These are phyloP conservation scores for Picochlorum sp. DNA, from an alignment of 139 green algal genomes.

Conservation along the genomic window DNA sequence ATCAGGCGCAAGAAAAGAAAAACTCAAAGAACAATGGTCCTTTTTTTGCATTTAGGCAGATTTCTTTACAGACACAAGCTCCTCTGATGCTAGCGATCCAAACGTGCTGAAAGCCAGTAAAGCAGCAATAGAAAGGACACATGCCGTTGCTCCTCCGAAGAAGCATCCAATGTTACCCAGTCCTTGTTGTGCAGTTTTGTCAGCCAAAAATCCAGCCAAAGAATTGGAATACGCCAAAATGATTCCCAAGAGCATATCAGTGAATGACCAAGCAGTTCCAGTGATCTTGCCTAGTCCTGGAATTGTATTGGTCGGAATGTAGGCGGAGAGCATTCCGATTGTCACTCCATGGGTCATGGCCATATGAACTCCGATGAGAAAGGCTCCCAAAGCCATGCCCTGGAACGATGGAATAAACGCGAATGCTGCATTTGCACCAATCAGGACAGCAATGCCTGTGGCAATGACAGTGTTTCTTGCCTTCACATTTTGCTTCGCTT, in stretches of 20 bases:
- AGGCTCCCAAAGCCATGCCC: constrained; percentile 55
- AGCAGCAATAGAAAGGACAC: constrained; percentile 26
- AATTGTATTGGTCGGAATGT: constrained; percentile 46
- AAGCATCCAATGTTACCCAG: constrained; percentile 68
- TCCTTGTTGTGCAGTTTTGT: constrained; percentile 30
- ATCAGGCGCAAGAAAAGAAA: no score
- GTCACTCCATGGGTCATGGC: constrained; percentile 70
- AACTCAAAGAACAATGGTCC: neutral
- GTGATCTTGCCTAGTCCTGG: constrained; percentile 54
- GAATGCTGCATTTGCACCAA: constrained; percentile 46
- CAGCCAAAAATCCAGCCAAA: constrained; percentile 52
- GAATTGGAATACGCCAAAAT: constrained; percentile 55
- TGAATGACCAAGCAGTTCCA: constrained; percentile 72
- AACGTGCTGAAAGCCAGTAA: constrained; percentile 47
- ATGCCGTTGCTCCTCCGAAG: constrained; percentile 42
- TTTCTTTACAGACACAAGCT: constrained; percentile 8
- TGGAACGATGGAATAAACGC: constrained; percentile 9
- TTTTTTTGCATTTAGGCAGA: neutral
- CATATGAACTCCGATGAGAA: constrained; percentile 69
- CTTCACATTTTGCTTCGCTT: constrained; percentile 35
- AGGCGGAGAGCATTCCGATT: constrained; percentile 50
- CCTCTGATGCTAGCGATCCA: constrained; percentile 43
- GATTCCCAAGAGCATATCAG: constrained; percentile 66
- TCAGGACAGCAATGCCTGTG: constrained; percentile 50
- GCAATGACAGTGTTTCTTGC: constrained; percentile 54